Base-by-base conservation (phyloP, 345 rosid species). In the Linum tenue region DNA sequence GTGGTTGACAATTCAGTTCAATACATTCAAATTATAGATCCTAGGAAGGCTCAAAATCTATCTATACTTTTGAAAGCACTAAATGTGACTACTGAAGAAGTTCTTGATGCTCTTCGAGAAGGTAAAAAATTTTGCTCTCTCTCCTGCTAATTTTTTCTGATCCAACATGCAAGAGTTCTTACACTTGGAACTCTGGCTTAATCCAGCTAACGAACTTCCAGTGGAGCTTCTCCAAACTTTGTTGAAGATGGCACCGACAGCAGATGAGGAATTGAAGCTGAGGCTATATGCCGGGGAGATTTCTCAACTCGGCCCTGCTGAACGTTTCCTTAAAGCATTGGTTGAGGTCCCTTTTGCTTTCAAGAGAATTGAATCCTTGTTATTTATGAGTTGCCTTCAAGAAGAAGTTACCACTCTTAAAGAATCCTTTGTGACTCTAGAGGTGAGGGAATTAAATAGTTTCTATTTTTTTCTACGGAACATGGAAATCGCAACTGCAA, bases 331-430 rank as follows among this genome's bases (percentile, higher is more conserved):
- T 12, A 74, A 74, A 61, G 38, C 65, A 17, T 5, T 74, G 67
- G 73, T 74, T 31, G 77, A 74, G 17, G 55, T 74, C 36, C 77
- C 77, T 0, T 74, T 65, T 62, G 77, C 77, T 7, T 74, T 74
- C 10, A 74, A 66, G 63, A 70, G 73, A 50, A 64, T 74, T 38
- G 77, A 69, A 5, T 48, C 73, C 9, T 55, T 74, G 22, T n/a
- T 74, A 41, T 74, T 68, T 60, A 74, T 74, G 68, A 56, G 59
- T 39, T 53, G 56, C 50, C 58, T 74, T 36, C 69, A 66, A 31
- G 72, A 69, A 62, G 77, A 74, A 55, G 64, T 74, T 62, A 41
- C 72, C 7, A 38, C 59, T 10, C 67, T 74, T 12, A 74, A 66
- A 57, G 69, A 66, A 39, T 65, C 64, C 44, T 70, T 69, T 39